Conservation (phyloP, 352 stramenopile genomes). For the Phytophthora niederhauseri region DNA sequence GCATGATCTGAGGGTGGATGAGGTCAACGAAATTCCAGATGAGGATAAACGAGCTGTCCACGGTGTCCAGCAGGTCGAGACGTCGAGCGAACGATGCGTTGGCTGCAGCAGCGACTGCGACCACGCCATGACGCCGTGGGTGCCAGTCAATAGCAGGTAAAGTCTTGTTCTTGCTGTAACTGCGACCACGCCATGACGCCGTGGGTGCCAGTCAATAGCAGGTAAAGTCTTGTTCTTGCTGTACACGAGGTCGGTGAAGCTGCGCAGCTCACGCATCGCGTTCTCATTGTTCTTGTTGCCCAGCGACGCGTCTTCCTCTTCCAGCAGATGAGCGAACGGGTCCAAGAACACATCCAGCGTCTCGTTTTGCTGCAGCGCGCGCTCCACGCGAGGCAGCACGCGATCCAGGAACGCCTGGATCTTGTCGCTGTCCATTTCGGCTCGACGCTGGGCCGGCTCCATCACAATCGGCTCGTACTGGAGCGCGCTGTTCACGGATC, state of each 20-base stretch:
- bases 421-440: slow-evolving; percentile 73
- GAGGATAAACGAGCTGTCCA: slow-evolving; percentile 91
- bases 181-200: slow-evolving; percentile 87
- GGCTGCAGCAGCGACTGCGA: slow-evolving; percentile 86
- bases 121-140: slow-evolving; percentile 84
- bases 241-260: slow-evolving; percentile 95
- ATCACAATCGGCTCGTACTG: slow-evolving; percentile 83
- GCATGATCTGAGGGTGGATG: slow-evolving; percentile 94
- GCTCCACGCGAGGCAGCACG: slow-evolving; percentile 72
- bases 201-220: slow-evolving; percentile 92
- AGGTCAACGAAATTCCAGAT: slow-evolving; percentile 95
- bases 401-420: slow-evolving; percentile 72
- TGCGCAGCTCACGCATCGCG: slow-evolving; percentile 91
- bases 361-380: slow-evolving; percentile 85
- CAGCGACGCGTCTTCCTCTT: slow-evolving; percentile 63
- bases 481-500: slow-evolving; percentile 79
- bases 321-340: slow-evolving; percentile 70
- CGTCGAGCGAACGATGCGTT: slow-evolving; percentile 84
- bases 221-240: slow-evolving; percentile 93
- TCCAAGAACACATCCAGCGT: slow-evolving; percentile 88
- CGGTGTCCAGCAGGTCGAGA: slow-evolving; percentile 74
- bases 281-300: slow-evolving; percentile 87
- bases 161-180: slow-evolving; percentile 94
- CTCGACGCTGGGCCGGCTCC: slow-evolving; percentile 35
- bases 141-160: slow-evolving; percentile 92